Percentiles rank a stretch among this genome's conserved stretches.
Conservation (phyloP, 169 alveolate species). For the Cystoisospora suis region DNA sequence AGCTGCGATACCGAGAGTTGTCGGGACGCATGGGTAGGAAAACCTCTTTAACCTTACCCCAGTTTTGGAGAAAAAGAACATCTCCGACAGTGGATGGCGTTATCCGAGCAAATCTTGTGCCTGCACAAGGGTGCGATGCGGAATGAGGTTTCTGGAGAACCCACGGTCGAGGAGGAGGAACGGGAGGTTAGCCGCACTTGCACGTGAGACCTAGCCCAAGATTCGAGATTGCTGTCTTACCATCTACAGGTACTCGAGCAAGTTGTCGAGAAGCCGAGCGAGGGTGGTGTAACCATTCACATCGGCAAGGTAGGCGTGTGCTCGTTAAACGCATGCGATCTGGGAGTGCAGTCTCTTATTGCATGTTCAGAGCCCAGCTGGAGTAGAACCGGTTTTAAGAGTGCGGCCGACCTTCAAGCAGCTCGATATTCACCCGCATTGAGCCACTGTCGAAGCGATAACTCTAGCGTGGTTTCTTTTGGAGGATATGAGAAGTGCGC, state of each 20-base stretch:
- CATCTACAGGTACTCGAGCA: conserved; percentile 63
- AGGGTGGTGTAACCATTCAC: conserved; percentile 58
- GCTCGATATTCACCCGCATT: conserved; percentile 27
- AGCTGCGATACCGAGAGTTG: conserved; percentile 64
- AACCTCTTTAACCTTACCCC: neutral
- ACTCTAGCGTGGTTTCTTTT: too few relatives aligned
- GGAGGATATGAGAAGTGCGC: too few relatives aligned
- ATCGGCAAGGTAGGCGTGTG: conserved; percentile 42
- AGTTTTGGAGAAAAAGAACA: neutral
- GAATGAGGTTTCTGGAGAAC: conserved; percentile 65
- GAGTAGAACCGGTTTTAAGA: conserved; percentile 6
- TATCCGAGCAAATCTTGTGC: conserved; percentile 61
- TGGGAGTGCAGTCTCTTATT: neutral
- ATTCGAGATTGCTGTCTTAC: neutral
- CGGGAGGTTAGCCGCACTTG: conserved; percentile 31
- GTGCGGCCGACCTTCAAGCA: conserved; percentile 10
- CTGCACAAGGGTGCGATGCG: conserved; percentile 66
- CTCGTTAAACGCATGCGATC: neutral
- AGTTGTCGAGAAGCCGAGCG: conserved; percentile 53
- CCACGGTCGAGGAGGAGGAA: conserved; percentile 63
- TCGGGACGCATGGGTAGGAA: conserved; percentile 65
- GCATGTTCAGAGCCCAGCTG: neutral
- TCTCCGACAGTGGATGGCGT: conserved; percentile 43
- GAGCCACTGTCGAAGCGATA: too few relatives aligned
- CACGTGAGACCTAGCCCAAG: neutral